These are phyloP conservation scores for Ligustrum vulgare DNA, from an alignment of 257 asterid genomes.

Conservation along the genomic window DNA sequence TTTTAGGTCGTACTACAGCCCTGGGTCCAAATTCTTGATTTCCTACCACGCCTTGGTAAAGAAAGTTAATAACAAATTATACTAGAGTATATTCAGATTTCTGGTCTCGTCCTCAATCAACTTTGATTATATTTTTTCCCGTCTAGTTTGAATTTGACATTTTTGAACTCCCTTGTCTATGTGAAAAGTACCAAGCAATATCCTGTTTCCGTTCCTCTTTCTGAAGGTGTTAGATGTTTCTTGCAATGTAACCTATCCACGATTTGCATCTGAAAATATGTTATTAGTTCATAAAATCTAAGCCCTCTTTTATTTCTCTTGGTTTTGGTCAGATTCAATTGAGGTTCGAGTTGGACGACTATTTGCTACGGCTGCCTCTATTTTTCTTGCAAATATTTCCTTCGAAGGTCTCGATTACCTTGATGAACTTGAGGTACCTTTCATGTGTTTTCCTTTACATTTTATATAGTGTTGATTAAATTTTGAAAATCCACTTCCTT, in stretches of 20 bases:
- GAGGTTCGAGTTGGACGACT: conserved; percentile 63
- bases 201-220: conserved; percentile 8
- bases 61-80: background rate
- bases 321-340: conserved; percentile 61
- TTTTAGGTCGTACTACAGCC: background rate
- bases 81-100: background rate
- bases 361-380: conserved; percentile 70
- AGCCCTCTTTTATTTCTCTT: conserved; percentile 22
- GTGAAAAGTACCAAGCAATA: background rate
- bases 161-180: background rate
- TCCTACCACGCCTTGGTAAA: background rate
- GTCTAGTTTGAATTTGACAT: background rate
- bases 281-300: conserved; percentile 4
- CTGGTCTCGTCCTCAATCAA: background rate
- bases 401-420: conserved; percentile 62
- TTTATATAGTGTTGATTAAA: background rate
- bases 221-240: conserved; percentile 10
- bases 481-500: conserved; percentile 5
- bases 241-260: background rate
- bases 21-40: background rate
- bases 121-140: background rate
- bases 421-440: conserved; percentile 71
- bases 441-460: conserved; percentile 10
- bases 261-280: background rate
- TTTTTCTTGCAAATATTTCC: conserved; percentile 61